Evolutionary conservation across 768 basidiomycete genomes (phyloP).

Genomic region (Termitomyces sp.): DNA sequence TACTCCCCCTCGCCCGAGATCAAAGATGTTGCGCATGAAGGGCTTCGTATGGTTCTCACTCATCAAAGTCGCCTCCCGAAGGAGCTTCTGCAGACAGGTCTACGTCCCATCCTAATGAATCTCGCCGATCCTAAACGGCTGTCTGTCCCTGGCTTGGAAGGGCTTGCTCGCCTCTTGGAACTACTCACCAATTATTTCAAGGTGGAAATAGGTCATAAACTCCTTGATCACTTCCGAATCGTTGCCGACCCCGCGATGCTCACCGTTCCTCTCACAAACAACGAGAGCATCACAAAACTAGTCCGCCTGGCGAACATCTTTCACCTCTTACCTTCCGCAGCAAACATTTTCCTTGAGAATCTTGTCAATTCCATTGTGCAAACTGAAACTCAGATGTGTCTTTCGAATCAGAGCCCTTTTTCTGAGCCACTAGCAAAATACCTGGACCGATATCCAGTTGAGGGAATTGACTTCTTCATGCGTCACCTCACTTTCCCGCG

Average conservation of each 20-base stretch:
- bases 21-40: constrained; percentile 94
- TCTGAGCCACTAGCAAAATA: constrained; percentile 90
- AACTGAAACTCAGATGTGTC: constrained; percentile 89
- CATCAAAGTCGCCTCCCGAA: constrained; percentile 92
- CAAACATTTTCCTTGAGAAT: constrained; percentile 86
- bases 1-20: constrained; percentile 90
- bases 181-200: constrained; percentile 99
- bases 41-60: constrained; percentile 81
- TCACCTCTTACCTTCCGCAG: constrained; percentile 90
- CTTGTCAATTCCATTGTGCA: constrained; percentile 88
- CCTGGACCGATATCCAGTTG: constrained; percentile 83
- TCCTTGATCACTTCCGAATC: constrained; percentile 92
- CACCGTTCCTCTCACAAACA: constrained; percentile 76
- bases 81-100: constrained; percentile 90
- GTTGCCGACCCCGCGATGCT: constrained; percentile 90
- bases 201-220: constrained; percentile 97
- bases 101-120: constrained; percentile 97
- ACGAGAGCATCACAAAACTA: constrained; percentile 89
- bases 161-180: constrained; percentile 89
- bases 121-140: constrained; percentile 94
- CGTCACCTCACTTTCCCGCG: constrained; percentile 73
- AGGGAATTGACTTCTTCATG: constrained; percentile 84
- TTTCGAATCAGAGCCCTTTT: constrained; percentile 86
- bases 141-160: constrained; percentile 89
- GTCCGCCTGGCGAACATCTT: constrained; percentile 97